A percentile compares a stretch with the other conserved stretches of the same genome.
phyloP scores from a whole-genome alignment of 306 rosid species.

The Begonia masoniana region DNA sequence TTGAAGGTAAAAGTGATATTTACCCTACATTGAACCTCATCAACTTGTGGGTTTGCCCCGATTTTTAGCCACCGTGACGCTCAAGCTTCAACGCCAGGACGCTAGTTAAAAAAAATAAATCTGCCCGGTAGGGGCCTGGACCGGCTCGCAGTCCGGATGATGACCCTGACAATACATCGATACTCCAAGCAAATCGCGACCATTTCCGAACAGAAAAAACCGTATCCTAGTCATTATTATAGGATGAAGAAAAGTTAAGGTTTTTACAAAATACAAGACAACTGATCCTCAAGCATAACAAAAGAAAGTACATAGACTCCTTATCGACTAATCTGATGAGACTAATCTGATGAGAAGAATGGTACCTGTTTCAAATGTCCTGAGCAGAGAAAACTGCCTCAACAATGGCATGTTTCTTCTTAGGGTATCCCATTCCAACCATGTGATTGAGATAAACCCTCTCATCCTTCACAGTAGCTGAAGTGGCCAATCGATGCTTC shows the following conservation, averaged over 20 bases:
- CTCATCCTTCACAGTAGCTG: slow-evolving; percentile 83
- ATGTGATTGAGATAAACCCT: slow-evolving; percentile 64
- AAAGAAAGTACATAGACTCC: neutral
- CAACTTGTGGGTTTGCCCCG: no score
- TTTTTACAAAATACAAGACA: neutral
- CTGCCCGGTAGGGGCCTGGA: no score
- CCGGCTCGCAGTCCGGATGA: no score
- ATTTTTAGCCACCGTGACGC: slow-evolving; percentile 40
- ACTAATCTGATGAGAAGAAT: neutral
- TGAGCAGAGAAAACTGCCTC: slow-evolving; percentile 59
- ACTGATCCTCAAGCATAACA: slow-evolving; percentile 1
- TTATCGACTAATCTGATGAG: neutral
- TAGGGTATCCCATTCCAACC: slow-evolving; percentile 72
- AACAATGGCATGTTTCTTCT: slow-evolving; percentile 65
- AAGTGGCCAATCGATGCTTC: slow-evolving; percentile 60
- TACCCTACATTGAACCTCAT: no score
- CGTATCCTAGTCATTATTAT: neutral
- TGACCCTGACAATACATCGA: neutral
- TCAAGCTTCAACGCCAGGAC: no score
- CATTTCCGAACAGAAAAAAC: no score
- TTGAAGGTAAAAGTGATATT: no score
- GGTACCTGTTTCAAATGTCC: neutral
- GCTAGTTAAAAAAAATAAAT: no score
- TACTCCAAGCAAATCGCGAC: neutral
- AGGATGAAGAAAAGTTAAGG: neutral